Evolutionary conservation across 192 early-diverging fungal species (phyloP).

Genomic region (Gigaspora rosea): DNA sequence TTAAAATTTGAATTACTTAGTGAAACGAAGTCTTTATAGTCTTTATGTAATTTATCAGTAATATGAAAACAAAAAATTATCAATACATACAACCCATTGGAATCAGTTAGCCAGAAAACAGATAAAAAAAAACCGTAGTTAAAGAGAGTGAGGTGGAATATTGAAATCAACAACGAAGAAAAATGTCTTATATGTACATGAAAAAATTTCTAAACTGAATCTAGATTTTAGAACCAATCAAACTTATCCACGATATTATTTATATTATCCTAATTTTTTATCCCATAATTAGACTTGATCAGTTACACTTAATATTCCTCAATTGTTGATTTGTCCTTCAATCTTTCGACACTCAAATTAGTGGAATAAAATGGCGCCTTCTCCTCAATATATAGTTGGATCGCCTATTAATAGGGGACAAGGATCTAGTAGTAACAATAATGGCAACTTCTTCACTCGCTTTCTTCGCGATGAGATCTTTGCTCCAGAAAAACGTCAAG

Average conservation of each 20-base stretch:
- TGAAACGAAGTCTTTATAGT: background rate
- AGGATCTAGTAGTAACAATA: background rate
- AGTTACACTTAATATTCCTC: slow-evolving; percentile 12
- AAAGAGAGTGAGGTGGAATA: background rate
- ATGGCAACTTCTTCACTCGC: slow-evolving; percentile 22
- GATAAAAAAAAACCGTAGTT: background rate
- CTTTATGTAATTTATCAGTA: background rate
- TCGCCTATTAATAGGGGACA: background rate
- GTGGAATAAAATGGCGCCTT: background rate
- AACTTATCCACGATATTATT: slow-evolving; percentile 4
- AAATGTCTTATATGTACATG: too few relatives aligned
- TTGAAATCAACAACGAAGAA: background rate
- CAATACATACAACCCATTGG: slow-evolving; percentile 21
- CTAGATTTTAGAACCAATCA: background rate
- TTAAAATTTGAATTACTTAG: background rate
- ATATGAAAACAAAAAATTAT: background rate
- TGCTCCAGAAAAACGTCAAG: slow-evolving; percentile 44
- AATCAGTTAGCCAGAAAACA: slow-evolving; percentile 5
- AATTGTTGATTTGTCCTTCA: slow-evolving; percentile 18
- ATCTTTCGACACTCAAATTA: background rate
- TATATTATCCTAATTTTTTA: background rate
- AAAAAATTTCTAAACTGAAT: background rate
- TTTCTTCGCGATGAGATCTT: slow-evolving; percentile 44
- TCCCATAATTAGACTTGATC: background rate
- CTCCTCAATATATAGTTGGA: background rate